phyloP scores from a whole-genome alignment of 768 basidiomycete genomes.

The Favolaschia claudopus region DNA sequence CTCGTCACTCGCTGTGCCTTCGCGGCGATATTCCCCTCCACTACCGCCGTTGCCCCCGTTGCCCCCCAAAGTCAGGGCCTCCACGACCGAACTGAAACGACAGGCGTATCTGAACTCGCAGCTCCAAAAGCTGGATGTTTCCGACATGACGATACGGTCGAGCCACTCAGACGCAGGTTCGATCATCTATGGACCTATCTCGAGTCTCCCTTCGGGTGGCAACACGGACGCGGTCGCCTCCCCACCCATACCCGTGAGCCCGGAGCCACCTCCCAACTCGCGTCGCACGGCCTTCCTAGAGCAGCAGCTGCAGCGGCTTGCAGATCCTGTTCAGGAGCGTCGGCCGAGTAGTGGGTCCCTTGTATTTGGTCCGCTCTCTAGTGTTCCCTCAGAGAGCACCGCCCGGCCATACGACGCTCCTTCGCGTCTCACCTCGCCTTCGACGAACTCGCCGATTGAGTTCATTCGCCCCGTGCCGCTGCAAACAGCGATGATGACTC shows the following conservation, averaged over 20 bases:
- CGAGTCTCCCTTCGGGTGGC: neutral
- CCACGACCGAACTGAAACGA: too few relatives aligned
- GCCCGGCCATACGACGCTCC: neutral
- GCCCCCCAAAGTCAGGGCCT: too few relatives aligned
- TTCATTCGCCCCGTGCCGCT: constrained; percentile 2
- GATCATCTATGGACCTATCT: too few relatives aligned
- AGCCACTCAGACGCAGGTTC: too few relatives aligned
- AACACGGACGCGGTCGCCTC: neutral
- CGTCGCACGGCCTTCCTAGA: constrained; percentile 17
- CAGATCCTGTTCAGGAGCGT: neutral
- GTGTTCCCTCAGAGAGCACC: constrained; percentile 21
- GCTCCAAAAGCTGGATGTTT: too few relatives aligned
- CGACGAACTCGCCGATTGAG: constrained; percentile 6
- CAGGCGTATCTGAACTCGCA: too few relatives aligned
- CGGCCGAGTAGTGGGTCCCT: neutral
- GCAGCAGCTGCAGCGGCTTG: constrained; percentile 15
- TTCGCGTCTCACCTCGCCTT: constrained; percentile 2
- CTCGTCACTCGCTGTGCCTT: too few relatives aligned
- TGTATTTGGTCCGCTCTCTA: constrained; percentile 15
- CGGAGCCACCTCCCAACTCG: neutral
- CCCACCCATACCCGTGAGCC: neutral
- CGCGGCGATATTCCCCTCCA: too few relatives aligned
- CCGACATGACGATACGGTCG: too few relatives aligned
- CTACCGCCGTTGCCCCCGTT: too few relatives aligned
- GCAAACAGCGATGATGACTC: neutral